A percentile compares a stretch with the other conserved stretches of the same genome.
phyloP scores from a whole-genome alignment of 2,329 filamentous ascomycete genomes.

The Botrytis hyacinthi region DNA sequence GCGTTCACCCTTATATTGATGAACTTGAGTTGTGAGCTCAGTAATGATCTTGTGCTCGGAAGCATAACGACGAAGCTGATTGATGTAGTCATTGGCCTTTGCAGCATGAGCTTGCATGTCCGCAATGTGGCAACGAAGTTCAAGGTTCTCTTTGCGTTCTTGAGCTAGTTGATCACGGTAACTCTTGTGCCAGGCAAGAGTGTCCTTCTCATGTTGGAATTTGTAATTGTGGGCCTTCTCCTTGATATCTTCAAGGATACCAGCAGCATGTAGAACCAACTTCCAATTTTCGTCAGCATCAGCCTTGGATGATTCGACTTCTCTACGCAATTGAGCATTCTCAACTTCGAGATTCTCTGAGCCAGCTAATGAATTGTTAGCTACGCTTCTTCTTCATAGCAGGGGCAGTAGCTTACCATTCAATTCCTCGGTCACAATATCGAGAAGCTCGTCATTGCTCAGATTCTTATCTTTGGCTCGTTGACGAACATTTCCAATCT shows the following conservation, averaged over 20 bases:
- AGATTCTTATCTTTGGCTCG: constrained; percentile 48
- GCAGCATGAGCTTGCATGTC: constrained; percentile 62
- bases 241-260: constrained; percentile 55
- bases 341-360: constrained; percentile 57
- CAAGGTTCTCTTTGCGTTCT: constrained; percentile 61
- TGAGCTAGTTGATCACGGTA: constrained; percentile 65
- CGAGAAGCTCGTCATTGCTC: constrained; percentile 58
- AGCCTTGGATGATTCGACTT: constrained; percentile 60
- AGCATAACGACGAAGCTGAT: constrained; percentile 55
- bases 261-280: constrained; percentile 55
- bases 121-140: constrained; percentile 63
- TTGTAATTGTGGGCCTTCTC: constrained; percentile 67
- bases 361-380: constrained; percentile 21
- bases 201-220: constrained; percentile 58
- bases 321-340: constrained; percentile 59
- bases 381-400: constrained; percentile 1
- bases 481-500: constrained; percentile 59
- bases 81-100: constrained; percentile 56
- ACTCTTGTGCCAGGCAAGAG: constrained; percentile 62
- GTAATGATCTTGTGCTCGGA: constrained; percentile 56
- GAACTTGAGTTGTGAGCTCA: constrained; percentile 53
- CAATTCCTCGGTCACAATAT: constrained; percentile 54
- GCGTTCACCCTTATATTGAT: constrained; percentile 55
- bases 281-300: constrained; percentile 60
- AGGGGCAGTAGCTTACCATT: constrained; percentile 45